Evolutionary conservation across 2,329 filamentous ascomycete species (phyloP).

Genomic region (Parascedosporium putredinis): DNA sequence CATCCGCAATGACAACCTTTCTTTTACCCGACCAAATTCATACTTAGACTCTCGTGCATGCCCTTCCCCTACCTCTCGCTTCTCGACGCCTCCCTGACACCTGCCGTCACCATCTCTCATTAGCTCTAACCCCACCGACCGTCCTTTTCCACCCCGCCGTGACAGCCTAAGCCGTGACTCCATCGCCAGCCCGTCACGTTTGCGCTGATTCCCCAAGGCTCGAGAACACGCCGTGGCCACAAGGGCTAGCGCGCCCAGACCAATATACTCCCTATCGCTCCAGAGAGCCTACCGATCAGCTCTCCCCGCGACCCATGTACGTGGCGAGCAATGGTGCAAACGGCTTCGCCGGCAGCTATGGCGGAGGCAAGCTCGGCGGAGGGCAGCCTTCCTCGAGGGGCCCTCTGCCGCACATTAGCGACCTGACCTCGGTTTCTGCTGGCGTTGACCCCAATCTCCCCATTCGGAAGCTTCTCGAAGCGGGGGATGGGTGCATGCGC

Average conservation of each 20-base stretch:
- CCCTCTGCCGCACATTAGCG: conserved; percentile 42
- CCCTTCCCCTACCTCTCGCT: not conserved
- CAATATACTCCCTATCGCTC: not conserved
- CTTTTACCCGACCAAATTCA: not conserved
- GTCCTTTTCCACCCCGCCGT: not conserved
- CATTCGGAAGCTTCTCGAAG: conserved; percentile 41
- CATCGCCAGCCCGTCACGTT: no score
- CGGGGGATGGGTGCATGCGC: conserved; percentile 41
- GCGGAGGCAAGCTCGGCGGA: conserved; percentile 9
- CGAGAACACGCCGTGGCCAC: no score
- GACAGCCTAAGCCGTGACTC: no score
- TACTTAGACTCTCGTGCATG: not conserved
- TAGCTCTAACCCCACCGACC: not conserved
- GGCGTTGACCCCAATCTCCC: conserved; percentile 39
- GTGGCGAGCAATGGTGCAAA: conserved; percentile 18
- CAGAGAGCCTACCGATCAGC: not conserved
- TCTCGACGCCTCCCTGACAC: not conserved
- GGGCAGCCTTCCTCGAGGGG: conserved; percentile 16
- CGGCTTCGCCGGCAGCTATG: conserved; percentile 17
- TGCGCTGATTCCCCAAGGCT: no score
- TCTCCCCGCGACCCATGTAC: conserved; percentile 17
- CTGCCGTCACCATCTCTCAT: not conserved
- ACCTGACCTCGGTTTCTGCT: conserved; percentile 34
- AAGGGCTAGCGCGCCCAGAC: no score
- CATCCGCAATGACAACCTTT: not conserved